Base-by-base conservation (phyloP, 345 rosid genomes). In the Sonneratia caseolaris region DNA sequence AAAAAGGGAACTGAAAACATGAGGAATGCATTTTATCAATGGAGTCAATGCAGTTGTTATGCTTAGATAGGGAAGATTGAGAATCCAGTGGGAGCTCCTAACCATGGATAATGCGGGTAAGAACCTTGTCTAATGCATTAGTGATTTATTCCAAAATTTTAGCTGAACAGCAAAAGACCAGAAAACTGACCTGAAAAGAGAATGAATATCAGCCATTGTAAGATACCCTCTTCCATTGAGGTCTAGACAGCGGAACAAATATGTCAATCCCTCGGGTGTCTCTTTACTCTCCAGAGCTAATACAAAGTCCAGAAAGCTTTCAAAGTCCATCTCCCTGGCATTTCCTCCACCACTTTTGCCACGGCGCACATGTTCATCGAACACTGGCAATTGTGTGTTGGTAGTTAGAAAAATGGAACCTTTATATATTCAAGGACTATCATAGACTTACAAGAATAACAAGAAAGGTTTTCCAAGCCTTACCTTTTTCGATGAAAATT, bases 201-300 rank as follows among this genome's bases (percentile, higher is more conserved):
- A 82, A 82, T 96, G 99, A 74, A 96, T 96, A 85, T 96, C 99
- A 65, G 97, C 98, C 0, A 97, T 89, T 19, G 94, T 92, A 76
- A 96, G 96, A 80, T 76, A 91, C 81, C 97, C 99, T 69, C 96
- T 82, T 74, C 91, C 98, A 48, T 88, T 79, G 38, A 92, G 98
- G 84, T 95, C 98, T 38, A 90, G 94, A 76, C 98, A 91, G 2
- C 90, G 96, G 76, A 96, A 96, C 74, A 96, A 81, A 75, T 96
- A 96, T 61, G 96, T 91, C 71, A 96, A 83, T 35, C 98, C 99
- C 83, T 92, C 99, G 7, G 98, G 90, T 59, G 98, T 89, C 82
- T 96, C 99, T 77, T 92, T 96, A 85, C 92, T 96, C 77, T 96
- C 99, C 74, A 89, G 83, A 72, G 99, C 97, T 74, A 96, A 86